phyloP scores from a whole-genome alignment of 108 stramenopile genomes.

The Cyclotella baltica region DNA sequence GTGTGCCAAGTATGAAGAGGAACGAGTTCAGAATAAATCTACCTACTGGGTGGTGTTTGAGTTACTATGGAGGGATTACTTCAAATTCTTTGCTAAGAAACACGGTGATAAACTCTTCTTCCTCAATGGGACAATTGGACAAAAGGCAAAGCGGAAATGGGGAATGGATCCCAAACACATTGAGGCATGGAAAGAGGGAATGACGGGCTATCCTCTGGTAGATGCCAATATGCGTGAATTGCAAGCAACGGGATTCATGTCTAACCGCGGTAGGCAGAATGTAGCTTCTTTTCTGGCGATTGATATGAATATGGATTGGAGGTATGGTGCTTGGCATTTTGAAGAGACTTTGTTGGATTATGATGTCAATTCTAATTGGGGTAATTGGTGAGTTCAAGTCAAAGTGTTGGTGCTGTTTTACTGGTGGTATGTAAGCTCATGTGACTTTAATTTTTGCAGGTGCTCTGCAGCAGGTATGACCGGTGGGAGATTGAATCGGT shows the following conservation, averaged over 20 bases:
- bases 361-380: slow-evolving; percentile 95
- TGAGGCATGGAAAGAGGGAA: slow-evolving; percentile 84
- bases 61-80: slow-evolving; percentile 96
- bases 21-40: slow-evolving; percentile 89
- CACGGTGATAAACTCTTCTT: slow-evolving; percentile 89
- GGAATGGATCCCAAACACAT: slow-evolving; percentile 67
- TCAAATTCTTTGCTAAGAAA: slow-evolving; percentile 91
- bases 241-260: slow-evolving; percentile 95
- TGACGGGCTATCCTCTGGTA: slow-evolving; percentile 91
- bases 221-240: slow-evolving; percentile 99
- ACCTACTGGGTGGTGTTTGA: slow-evolving; percentile 99
- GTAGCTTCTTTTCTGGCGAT: slow-evolving; percentile 93
- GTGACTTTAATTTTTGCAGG: too few relatives aligned
- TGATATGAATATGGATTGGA: slow-evolving; percentile 96
- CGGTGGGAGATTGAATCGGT: slow-evolving; percentile 90
- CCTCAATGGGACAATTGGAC: slow-evolving; percentile 72
- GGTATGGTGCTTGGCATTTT: slow-evolving; percentile 94
- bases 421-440: too few relatives aligned
- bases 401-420: too few relatives aligned
- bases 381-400: too few relatives aligned
- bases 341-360: slow-evolving; percentile 93
- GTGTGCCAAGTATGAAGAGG: slow-evolving; percentile 86
- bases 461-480: slow-evolving; percentile 85
- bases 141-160: slow-evolving; percentile 49
- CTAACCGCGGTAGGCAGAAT: slow-evolving; percentile 96